Conservation (phyloP, 495 filamentous ascomycete species). For the Cryomyces antarcticus region DNA sequence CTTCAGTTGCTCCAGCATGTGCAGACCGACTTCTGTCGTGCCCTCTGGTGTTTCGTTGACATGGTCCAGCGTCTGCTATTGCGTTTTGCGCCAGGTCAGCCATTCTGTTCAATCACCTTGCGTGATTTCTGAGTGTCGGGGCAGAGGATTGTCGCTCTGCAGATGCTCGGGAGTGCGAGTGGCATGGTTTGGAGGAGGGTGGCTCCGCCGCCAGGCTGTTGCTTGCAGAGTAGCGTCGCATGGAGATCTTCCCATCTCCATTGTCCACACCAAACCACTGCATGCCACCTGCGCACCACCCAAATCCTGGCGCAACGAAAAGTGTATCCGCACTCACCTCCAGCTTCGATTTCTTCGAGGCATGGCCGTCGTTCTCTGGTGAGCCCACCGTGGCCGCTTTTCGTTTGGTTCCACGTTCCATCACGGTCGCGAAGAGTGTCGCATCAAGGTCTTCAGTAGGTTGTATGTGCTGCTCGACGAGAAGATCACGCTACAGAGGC, state of each 20-base stretch:
- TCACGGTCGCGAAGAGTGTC: constrained; percentile 3
- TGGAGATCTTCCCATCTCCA: constrained; percentile 4
- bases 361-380: constrained; percentile 30
- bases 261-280: constrained; percentile 1
- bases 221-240: constrained; percentile 4
- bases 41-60: constrained; percentile 26
- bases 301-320: neutral
- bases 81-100: neutral
- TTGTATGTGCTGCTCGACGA: too few species aligned
- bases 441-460: neutral
- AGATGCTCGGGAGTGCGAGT: too few species aligned
- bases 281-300: neutral
- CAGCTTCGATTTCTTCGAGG: constrained; percentile 38
- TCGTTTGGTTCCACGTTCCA: constrained; percentile 13
- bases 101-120: neutral
- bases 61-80: too few species aligned
- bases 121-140: neutral
- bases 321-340: constrained; percentile 26
- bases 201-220: neutral
- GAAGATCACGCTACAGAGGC: too few species aligned
- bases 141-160: too few species aligned
- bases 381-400: constrained; percentile 5
- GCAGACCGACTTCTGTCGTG: constrained; percentile 45
- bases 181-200: too few species aligned
- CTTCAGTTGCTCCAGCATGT: constrained; percentile 42